Conservation (phyloP, 2,329 filamentous ascomycete genomes). For the Xylariomycetidae sp. region DNA sequence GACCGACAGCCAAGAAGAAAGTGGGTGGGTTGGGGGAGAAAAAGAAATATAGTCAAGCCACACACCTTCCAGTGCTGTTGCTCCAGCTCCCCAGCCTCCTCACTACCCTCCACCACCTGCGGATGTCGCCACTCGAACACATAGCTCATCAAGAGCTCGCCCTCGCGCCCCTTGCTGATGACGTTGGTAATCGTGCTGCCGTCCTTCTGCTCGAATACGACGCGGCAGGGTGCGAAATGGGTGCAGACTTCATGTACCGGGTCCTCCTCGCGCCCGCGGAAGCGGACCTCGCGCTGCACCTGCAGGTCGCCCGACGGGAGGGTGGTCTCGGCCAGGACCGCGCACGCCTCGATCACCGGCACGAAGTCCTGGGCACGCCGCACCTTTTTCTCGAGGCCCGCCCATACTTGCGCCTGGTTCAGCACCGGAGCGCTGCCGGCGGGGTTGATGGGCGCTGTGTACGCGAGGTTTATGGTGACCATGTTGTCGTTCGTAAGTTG, state of each 20-base stretch:
- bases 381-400: conserved; percentile 31
- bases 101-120: conserved; percentile 21
- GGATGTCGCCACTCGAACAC: conserved; percentile 30
- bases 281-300: conserved; percentile 25
- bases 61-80: conserved; percentile 21
- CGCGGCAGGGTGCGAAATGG: conserved; percentile 25
- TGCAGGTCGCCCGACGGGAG: conserved; percentile 15
- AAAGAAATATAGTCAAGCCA: background rate
- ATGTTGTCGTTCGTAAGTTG: too few relatives aligned
- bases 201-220: conserved; percentile 30
- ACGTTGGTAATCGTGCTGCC: conserved; percentile 31
- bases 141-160: conserved; percentile 29
- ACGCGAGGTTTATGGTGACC: conserved; percentile 28
- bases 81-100: conserved; percentile 18
- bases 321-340: conserved; percentile 25
- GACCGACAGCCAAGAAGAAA: background rate
- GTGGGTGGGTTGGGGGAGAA: too few relatives aligned
- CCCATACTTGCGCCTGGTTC: conserved; percentile 28
- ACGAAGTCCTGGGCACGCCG: conserved; percentile 30
- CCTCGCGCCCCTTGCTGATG: conserved; percentile 23
- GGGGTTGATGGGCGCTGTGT: conserved; percentile 32
- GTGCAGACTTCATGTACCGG: conserved; percentile 25
- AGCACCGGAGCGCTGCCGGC: conserved; percentile 22
- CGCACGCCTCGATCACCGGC: conserved; percentile 27
- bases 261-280: conserved; percentile 9